phyloP scores from a whole-genome alignment of 2,329 filamentous ascomycete genomes.

The Pyrenophora graminea region DNA sequence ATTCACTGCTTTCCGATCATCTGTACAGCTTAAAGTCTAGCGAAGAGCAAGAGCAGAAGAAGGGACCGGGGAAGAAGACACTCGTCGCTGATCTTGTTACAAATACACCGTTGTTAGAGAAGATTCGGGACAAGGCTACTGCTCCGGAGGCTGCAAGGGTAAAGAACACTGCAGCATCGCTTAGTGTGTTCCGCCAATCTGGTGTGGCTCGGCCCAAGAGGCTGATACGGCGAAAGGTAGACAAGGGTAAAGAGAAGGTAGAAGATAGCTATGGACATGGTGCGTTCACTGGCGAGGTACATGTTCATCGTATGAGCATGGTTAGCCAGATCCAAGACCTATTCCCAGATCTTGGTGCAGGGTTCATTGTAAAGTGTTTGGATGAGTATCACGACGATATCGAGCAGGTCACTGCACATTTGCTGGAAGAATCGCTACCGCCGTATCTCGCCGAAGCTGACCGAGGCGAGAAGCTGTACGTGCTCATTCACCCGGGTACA shows the following conservation, averaged over 20 bases:
- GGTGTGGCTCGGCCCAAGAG: constrained; percentile 59
- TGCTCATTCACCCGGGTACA: not conserved
- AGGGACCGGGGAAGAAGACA: constrained; percentile 53
- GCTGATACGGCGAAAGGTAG: constrained; percentile 60
- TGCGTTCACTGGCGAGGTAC: constrained; percentile 56
- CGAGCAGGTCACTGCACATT: constrained; percentile 78
- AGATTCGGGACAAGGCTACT: constrained; percentile 60
- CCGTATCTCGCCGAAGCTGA: constrained; percentile 67
- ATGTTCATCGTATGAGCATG: constrained; percentile 80
- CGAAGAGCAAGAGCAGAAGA: constrained; percentile 63
- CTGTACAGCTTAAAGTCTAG: constrained; percentile 78
- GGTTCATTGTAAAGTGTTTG: constrained; percentile 77
- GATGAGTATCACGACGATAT: constrained; percentile 78
- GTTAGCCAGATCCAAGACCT: constrained; percentile 91
- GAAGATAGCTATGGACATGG: constrained; percentile 43
- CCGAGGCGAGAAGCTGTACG: constrained; percentile 65
- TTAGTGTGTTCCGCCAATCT: constrained; percentile 61
- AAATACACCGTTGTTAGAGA: constrained; percentile 73
- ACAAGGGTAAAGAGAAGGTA: constrained; percentile 67
- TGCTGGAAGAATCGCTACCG: constrained; percentile 78
- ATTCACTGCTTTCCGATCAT: constrained; percentile 78
- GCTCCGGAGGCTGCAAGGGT: constrained; percentile 59
- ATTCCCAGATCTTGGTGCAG: constrained; percentile 84
- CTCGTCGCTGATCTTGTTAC: constrained; percentile 83
- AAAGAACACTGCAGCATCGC: constrained; percentile 63